These are phyloP conservation scores for Russula emetica DNA, from an alignment of 768 basidiomycete species.

Conservation along the genomic window DNA sequence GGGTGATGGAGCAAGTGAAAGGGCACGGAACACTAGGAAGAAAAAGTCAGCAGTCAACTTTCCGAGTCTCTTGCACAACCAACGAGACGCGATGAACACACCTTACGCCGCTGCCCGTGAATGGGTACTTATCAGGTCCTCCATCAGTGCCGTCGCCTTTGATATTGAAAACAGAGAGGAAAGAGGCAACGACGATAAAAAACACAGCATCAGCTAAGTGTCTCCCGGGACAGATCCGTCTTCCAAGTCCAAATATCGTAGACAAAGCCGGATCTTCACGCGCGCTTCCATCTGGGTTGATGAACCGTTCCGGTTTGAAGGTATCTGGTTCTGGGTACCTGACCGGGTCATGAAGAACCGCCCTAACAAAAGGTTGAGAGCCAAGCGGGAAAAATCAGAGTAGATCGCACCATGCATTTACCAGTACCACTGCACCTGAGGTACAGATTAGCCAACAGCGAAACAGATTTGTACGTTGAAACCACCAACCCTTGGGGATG, in stretches of 20 bases:
- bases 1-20: neutral
- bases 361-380: neutral
- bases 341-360: neutral
- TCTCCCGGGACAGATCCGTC: neutral
- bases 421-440: neutral
- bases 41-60: neutral
- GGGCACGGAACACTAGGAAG: neutral
- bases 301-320: neutral
- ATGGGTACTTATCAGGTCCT: neutral
- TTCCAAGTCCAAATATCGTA: neutral
- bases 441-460: neutral
- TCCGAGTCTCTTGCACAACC: neutral
- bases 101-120: neutral
- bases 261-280: neutral
- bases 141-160: neutral
- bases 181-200: neutral
- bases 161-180: neutral
- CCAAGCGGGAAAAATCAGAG: neutral
- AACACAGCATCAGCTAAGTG: neutral
- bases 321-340: neutral
- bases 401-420: neutral
- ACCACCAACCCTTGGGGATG: neutral
- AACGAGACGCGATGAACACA: neutral
- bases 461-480: neutral
- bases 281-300: neutral